Conservation (phyloP, 2,329 filamentous ascomycete species). For the Trichophyton equinum region DNA sequence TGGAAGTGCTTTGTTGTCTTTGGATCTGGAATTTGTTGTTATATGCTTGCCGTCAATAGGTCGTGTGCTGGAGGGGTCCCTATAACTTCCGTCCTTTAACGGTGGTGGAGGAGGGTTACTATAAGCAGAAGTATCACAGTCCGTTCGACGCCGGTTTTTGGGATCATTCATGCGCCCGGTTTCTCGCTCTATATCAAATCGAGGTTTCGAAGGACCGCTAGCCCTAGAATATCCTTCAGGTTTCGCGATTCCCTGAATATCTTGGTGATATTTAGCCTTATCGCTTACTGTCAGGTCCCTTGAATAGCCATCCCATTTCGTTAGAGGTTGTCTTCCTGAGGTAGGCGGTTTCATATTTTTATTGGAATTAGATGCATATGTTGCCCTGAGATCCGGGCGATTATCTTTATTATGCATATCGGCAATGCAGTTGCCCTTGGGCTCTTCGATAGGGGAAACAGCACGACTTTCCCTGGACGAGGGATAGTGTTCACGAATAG, state of each 20-base stretch:
- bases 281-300: constrained; percentile 51
- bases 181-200: constrained; percentile 27
- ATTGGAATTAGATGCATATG: not conserved
- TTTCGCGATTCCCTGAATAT: constrained; percentile 37
- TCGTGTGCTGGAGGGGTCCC: not conserved
- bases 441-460: constrained; percentile 32
- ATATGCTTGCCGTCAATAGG: not conserved
- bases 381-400: not conserved
- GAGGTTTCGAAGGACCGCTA: constrained; percentile 20
- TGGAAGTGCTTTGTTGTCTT: not conserved
- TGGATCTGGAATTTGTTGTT: not conserved
- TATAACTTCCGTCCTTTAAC: constrained; percentile 56
- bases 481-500: constrained; percentile 18
- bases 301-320: constrained; percentile 53
- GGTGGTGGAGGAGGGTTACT: constrained; percentile 27
- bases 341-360: constrained; percentile 4
- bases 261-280: constrained; percentile 44
- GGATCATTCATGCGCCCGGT: constrained; percentile 25
- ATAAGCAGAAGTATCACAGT: constrained; percentile 28
- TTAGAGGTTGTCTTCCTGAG: constrained; percentile 12
- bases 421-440: constrained; percentile 3
- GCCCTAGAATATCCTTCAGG: constrained; percentile 18
- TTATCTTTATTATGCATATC: not conserved
- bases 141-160: constrained; percentile 23
- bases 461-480: constrained; percentile 18